phyloP scores from a whole-genome alignment of 2,329 filamentous ascomycete genomes.

The Aspergillus chevalieri region DNA sequence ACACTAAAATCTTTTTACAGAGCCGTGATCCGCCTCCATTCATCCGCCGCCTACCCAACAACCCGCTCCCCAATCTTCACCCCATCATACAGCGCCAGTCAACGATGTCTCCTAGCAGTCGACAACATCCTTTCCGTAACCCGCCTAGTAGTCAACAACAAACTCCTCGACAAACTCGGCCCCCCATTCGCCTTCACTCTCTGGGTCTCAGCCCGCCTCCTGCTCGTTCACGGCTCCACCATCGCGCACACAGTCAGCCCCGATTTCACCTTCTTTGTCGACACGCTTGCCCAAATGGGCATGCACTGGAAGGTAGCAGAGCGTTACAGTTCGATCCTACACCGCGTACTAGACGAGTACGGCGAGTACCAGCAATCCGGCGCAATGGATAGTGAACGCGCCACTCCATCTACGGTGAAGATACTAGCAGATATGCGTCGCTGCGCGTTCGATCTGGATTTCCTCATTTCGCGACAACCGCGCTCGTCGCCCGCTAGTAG shows the following conservation, averaged over 20 bases:
- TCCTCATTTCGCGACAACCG: conserved; percentile 79
- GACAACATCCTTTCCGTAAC: conserved; percentile 74
- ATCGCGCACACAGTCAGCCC: conserved; percentile 77
- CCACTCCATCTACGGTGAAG: conserved; percentile 74
- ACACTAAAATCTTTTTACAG: conserved; percentile 23
- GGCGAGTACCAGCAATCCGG: conserved; percentile 63
- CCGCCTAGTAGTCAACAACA: conserved; percentile 69
- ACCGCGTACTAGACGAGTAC: conserved; percentile 80
- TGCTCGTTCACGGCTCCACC: conserved; percentile 85
- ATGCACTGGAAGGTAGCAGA: conserved; percentile 79
- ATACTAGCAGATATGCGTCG: conserved; percentile 88
- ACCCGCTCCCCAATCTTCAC: conserved; percentile 84
- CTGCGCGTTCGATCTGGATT: conserved; percentile 83
- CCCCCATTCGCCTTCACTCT: conserved; percentile 88
- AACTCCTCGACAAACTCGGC: conserved; percentile 71
- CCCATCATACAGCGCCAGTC: conserved; percentile 76
- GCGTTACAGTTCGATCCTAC: conserved; percentile 71
- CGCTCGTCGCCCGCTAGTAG: conserved; percentile 34
- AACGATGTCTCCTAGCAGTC: conserved; percentile 75
- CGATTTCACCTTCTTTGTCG: conserved; percentile 74
- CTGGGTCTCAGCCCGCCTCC: conserved; percentile 81
- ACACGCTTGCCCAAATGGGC: conserved; percentile 73
- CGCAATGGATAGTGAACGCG: conserved; percentile 57
- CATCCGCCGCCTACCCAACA: conserved; percentile 85
- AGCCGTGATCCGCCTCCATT: conserved; percentile 82